phyloP scores from a whole-genome alignment of 305 asterid genomes.

The Fraxinus floribunda region DNA sequence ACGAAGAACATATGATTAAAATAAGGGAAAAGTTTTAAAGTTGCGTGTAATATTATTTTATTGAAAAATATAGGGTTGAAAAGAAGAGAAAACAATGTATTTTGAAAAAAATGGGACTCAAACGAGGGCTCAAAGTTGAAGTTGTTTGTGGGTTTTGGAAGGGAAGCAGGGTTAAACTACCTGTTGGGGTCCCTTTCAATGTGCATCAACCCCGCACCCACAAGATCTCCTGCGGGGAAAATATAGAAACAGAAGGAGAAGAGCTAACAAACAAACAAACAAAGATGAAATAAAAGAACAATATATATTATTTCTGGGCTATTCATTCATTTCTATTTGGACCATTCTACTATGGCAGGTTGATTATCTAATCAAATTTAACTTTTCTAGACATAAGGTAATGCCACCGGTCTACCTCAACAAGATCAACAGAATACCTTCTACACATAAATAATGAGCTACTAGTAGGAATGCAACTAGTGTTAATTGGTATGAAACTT shows the following conservation, averaged over 20 bases:
- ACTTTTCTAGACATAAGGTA: slow-evolving; percentile 16
- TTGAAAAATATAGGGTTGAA: no score
- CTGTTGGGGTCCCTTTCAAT: background rate
- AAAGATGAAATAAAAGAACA: background rate
- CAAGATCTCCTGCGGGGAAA: background rate
- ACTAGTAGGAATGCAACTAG: slow-evolving; percentile 20
- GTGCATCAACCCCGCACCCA: background rate
- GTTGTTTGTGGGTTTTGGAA: background rate
- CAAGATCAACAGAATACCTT: slow-evolving; percentile 13
- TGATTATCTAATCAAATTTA: slow-evolving; percentile 1
- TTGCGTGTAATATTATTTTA: background rate
- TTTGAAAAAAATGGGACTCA: background rate
- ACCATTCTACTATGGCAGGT: slow-evolving; percentile 5
- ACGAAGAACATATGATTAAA: background rate
- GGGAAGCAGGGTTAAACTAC: background rate
- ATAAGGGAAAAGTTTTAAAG: background rate
- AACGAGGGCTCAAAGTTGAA: background rate
- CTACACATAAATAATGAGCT: slow-evolving; percentile 19
- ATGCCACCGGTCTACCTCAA: slow-evolving; percentile 2
- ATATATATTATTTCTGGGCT: background rate
- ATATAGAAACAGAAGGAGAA: background rate
- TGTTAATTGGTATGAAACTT: slow-evolving; percentile 10
- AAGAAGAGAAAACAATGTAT: no score
- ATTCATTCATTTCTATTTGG: slow-evolving; percentile 10
- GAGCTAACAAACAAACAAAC: background rate